Conservation (phyloP, 2,329 filamentous ascomycete genomes). For the Penicillium sp. region DNA sequence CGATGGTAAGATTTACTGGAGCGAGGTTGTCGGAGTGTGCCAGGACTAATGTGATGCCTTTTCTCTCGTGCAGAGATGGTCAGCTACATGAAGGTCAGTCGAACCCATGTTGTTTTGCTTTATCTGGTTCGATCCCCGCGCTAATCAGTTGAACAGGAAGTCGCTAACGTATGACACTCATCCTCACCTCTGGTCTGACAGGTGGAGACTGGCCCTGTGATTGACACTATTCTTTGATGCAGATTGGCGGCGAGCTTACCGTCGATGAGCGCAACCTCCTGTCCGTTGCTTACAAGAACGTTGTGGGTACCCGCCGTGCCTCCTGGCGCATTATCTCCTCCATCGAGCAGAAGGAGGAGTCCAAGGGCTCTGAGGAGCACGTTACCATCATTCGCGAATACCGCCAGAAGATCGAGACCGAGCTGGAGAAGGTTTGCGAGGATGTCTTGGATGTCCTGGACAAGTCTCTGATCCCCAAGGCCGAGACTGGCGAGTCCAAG, state of each 20-base stretch:
- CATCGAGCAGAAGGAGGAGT: constrained; percentile 99
- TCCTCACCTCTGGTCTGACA: constrained; percentile 15
- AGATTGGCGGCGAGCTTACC: constrained; percentile 68
- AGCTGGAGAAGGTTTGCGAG: constrained; percentile 97
- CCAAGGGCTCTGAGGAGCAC: constrained; percentile 96
- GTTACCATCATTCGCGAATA: constrained; percentile 93
- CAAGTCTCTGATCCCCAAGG: constrained; percentile 90
- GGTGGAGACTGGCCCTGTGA: constrained; percentile 15
- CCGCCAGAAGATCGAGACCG: constrained; percentile 96
- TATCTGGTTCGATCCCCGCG: constrained; percentile 13
- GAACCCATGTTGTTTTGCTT: constrained; percentile 19
- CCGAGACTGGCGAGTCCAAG: constrained; percentile 96
- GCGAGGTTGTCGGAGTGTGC: background rate
- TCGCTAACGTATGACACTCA: constrained; percentile 72
- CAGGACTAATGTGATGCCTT: constrained; percentile 29
- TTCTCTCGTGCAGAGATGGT: constrained; percentile 73
- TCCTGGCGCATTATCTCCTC: constrained; percentile 99
- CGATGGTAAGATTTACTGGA: constrained; percentile 67
- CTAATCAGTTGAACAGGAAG: constrained; percentile 64
- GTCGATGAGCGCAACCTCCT: constrained; percentile 85
- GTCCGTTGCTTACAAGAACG: constrained; percentile 99
- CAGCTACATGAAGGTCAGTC: constrained; percentile 89
- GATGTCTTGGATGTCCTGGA: constrained; percentile 96
- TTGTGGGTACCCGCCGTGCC: constrained; percentile 95
- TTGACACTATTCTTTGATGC: constrained; percentile 15